These are phyloP conservation scores for Eragrostis curvula DNA, from an alignment of 176 grass and related monocot species.

Conservation along the genomic window DNA sequence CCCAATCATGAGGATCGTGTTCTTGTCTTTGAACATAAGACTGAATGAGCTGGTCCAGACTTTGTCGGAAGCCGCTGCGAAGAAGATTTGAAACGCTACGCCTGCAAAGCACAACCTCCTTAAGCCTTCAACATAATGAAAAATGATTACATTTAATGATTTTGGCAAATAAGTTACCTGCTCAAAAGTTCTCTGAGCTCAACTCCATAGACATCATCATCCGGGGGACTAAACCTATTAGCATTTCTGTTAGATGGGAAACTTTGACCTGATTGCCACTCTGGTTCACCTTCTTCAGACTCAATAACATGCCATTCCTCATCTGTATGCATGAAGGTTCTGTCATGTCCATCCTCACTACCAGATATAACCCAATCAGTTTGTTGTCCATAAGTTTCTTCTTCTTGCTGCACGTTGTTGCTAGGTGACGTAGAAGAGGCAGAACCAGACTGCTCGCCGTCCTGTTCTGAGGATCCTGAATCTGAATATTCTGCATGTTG, in stretches of 20 bases:
- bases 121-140: slow-evolving; percentile 7
- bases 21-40: slow-evolving; percentile 83
- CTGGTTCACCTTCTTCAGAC: slow-evolving; percentile 49
- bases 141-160: not conserved
- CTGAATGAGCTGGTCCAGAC: slow-evolving; percentile 83
- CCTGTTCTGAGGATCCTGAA: slow-evolving; percentile 35
- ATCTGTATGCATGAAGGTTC: slow-evolving; percentile 29
- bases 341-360: slow-evolving; percentile 53
- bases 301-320: slow-evolving; percentile 70
- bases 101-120: slow-evolving; percentile 44
- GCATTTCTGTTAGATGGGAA: slow-evolving; percentile 41
- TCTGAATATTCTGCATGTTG: slow-evolving; percentile 48
- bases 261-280: slow-evolving; percentile 48
- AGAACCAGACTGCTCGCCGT: slow-evolving; percentile 20
- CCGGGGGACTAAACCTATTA: slow-evolving; percentile 61
- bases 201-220: slow-evolving; percentile 73
- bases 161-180: slow-evolving; percentile 57
- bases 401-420: slow-evolving; percentile 6
- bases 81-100: slow-evolving; percentile 93
- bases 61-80: slow-evolving; percentile 77
- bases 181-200: slow-evolving; percentile 90
- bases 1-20: slow-evolving; percentile 53
- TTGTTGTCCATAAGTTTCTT: slow-evolving; percentile 19
- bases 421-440: slow-evolving; percentile 9
- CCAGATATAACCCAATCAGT: slow-evolving; percentile 14